Evolutionary conservation across 345 rosid genomes (phyloP), one percentile per base, ranked within the genome.

Genomic region (Hypericum perforatum): DNA sequence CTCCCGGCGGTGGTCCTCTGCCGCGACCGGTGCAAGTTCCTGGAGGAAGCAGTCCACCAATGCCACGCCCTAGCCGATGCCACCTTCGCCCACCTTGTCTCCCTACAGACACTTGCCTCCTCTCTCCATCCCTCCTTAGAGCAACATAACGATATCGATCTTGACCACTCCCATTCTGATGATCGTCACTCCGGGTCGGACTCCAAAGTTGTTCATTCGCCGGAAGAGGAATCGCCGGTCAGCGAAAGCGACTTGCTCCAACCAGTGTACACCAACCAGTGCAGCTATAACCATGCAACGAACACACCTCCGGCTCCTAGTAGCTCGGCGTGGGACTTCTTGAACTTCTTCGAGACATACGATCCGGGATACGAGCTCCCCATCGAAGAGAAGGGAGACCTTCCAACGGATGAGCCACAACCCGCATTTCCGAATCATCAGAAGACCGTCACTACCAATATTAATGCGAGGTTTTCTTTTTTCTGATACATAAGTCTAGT

Each of bases 1-100:
- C 72, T 80, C 1, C 91, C 85, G 0, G 81, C 79, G 47, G 78
- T 84, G 7, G 14, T 78, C 58, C 68, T 80, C 1, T 84, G 86
- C 59, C 85, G 82, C 7, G 69, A 76, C 65, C 84, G 91, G 38
- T 78, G 77, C 68, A 73, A 63, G 45, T 76, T 70, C 56, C 63
- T 83, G 0, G 80, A 78, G 37, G 78, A 74, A 7, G 80, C 90
- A 0, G 79, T 84, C 42, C 72, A 65, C 22, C 78, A 74, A 2
- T 73, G 84, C 74, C 71, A 84, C 57, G 65, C 70, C 15, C 58
- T 84, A 22, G 76, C 78, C 37, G 78, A 78, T 13, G 82, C 82
- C 7, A 86, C 80, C 56, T 50, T 64, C 7, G 73, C 82, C 42
- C 80, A 80, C 52, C 53, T 76, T 50, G 66, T 62, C 58, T 78